A percentile compares a stretch with the other conserved stretches of the same genome.
Conservation (phyloP, 495 filamentous ascomycete genomes). For the Cenococcum geophilum region DNA sequence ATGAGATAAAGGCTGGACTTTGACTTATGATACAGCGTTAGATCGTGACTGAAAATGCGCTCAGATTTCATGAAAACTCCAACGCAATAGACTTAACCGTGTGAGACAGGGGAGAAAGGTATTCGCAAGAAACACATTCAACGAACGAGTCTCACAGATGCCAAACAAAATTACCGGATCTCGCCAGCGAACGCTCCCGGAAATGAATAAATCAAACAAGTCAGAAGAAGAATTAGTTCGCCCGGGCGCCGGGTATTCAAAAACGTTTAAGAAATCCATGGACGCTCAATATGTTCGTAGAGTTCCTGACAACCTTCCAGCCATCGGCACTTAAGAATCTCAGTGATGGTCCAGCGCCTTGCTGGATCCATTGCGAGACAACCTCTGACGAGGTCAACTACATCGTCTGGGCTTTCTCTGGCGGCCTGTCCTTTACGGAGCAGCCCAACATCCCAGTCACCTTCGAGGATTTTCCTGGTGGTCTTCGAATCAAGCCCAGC, state of each 20-base stretch:
- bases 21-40: background rate
- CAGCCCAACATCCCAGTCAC: constrained; percentile 55
- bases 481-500: constrained; percentile 56
- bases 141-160: background rate
- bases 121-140: background rate
- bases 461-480: constrained; percentile 53
- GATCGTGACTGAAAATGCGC: background rate
- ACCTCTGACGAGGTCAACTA: constrained; percentile 37
- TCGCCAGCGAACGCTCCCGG: background rate
- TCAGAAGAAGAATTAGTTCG: constrained; percentile 5
- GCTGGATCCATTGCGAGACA: constrained; percentile 40
- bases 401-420: constrained; percentile 21
- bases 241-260: constrained; percentile 1
- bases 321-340: constrained; percentile 52
- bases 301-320: constrained; percentile 39
- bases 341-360: constrained; percentile 34
- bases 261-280: constrained; percentile 15
- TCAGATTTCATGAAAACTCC: background rate
- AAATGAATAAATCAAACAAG: constrained; percentile 6
- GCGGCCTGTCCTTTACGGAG: constrained; percentile 33
- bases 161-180: background rate
- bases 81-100: background rate
- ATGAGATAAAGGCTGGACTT: background rate
- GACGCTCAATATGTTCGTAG: constrained; percentile 23
- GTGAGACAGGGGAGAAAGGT: background rate